Conservation (phyloP, 352 stramenopile species). For the Globisporangium heterothallicum region DNA sequence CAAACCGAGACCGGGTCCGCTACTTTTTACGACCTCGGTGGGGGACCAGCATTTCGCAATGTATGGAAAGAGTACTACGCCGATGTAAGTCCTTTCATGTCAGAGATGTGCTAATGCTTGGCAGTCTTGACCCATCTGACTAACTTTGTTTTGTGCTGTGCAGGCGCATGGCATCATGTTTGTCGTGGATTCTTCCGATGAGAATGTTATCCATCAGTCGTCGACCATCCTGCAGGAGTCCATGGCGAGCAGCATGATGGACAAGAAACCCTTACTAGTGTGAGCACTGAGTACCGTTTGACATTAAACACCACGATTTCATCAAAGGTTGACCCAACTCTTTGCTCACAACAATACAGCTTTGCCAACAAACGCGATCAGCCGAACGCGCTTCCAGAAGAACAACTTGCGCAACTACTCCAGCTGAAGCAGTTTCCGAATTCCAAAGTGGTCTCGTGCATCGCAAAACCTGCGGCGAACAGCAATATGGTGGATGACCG, state of each 20-base stretch:
- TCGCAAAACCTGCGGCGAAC: conserved; percentile 57
- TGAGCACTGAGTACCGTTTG: conserved; percentile 17
- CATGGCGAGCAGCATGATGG: conserved; percentile 51
- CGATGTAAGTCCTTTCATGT: conserved; percentile 34
- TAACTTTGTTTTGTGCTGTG: background rate
- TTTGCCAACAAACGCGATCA: conserved; percentile 80
- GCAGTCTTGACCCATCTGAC: no score
- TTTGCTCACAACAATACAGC: conserved; percentile 16
- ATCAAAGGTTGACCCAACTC: background rate
- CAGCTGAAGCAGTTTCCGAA: conserved; percentile 31
- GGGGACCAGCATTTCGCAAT: conserved; percentile 67
- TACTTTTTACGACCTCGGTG: conserved; percentile 79
- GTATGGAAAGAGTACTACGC: conserved; percentile 83
- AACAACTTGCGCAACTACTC: conserved; percentile 30
- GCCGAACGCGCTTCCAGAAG: conserved; percentile 25
- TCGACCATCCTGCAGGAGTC: conserved; percentile 40
- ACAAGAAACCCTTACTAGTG: conserved; percentile 65
- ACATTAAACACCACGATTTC: no score
- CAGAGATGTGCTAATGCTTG: background rate
- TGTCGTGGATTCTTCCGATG: conserved; percentile 61
- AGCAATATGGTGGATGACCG: conserved; percentile 49
- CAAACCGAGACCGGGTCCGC: conserved; percentile 60
- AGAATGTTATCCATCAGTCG: conserved; percentile 40
- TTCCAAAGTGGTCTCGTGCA: conserved; percentile 41
- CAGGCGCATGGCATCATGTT: conserved; percentile 72